Base-by-base conservation (phyloP, 2,329 filamentous ascomycete genomes). In the Rasamsonia emersonii region DNA sequence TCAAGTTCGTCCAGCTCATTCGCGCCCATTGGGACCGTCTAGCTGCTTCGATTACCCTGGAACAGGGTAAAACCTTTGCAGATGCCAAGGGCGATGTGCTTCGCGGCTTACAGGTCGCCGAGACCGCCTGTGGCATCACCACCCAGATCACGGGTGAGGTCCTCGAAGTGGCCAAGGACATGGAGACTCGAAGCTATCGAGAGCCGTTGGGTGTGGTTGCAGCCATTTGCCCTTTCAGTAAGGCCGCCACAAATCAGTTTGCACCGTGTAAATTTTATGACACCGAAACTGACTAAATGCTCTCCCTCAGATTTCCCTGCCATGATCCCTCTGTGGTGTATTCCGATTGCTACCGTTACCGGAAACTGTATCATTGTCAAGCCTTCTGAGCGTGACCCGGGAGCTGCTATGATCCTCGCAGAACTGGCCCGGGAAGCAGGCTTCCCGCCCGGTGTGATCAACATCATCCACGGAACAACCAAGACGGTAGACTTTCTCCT, bases 251-350 rank as follows among this genome's bases (percentile, higher is more conserved):
- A 33, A 24, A 18, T 7, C 5, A 26, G n/a, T 15, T 18, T 16
- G 5, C 15, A 13, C 9, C 8, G 5, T n/a, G 9, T 18, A 24
- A 28, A 18, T 25, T 11, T 30, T 10, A 25, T 39, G 9, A 20
- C 32, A 11, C 17, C 9, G 21, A 4, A 18, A 11, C 20, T 11
- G 16, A 17, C 11, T 25, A 14, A 15, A 10, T 14, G 21, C n/a
- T 8, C 32, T 16, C 18, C 26, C 9, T 15, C 39, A 73, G 71
- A 80, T 62, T 80, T 80, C 62, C 76, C 76, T 32, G 77, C 77
- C 40, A 81, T 81, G 77, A 80, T 81, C 55, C 77, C 77, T 8
- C 64, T 80, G 7, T 81, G 76, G 76, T 75, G 65, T 18, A 77
- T 80, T 24, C 76, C 77, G 6, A 66, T 79, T 38, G 75, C 75